Evolutionary conservation across 2,329 filamentous ascomycete genomes (phyloP), one percentile per base, ranked within the genome.

Genomic region (Aspergillus viridinutans): DNA sequence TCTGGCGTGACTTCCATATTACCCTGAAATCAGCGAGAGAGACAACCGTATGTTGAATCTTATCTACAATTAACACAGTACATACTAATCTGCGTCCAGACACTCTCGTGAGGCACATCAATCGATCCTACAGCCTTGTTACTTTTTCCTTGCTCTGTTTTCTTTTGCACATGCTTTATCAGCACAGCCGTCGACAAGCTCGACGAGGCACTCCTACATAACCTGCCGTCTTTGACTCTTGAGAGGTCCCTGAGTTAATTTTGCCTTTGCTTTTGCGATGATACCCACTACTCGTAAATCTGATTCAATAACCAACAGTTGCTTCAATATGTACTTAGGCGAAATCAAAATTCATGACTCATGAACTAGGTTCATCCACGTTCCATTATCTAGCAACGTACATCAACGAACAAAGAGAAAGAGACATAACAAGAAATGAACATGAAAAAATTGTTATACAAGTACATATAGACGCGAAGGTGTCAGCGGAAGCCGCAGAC

Each of bases 1-100:
- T 93, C 14, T 90, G 86, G 72, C 72, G 75, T 9, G 82, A 87
- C 54, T 92, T 90, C 64, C 86, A 86, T 71, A 75, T 78, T 1
- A 84, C 81, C 61, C 74, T 90, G 25, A 81, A 87, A 64, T 69
- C 76, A 48, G 86, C 85, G 10, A 77, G 84, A 64, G 77, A 82
- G 58, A 68, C 75, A 20, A 79, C 80, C 73, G 76, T 74, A 67
- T 54, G 65, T 62, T 26, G 49, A 28, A 5, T 40, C 20, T 25
- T 28, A 45, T 48, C 49, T 14, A 17, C 35, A 3, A 4, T 3
- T 12, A 32, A 32, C 1, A n/a, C 8, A 7, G 10, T 35, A 42
- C 26, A 49, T 56, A 48, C 49, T 50, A 21, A 53, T 32, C 12
- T 47, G 14, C 21, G n/a, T 17, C 14, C 43, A 58, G 56, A 52